Conservation (phyloP, 2,329 filamentous ascomycete species). For the Saccharata proteae region DNA sequence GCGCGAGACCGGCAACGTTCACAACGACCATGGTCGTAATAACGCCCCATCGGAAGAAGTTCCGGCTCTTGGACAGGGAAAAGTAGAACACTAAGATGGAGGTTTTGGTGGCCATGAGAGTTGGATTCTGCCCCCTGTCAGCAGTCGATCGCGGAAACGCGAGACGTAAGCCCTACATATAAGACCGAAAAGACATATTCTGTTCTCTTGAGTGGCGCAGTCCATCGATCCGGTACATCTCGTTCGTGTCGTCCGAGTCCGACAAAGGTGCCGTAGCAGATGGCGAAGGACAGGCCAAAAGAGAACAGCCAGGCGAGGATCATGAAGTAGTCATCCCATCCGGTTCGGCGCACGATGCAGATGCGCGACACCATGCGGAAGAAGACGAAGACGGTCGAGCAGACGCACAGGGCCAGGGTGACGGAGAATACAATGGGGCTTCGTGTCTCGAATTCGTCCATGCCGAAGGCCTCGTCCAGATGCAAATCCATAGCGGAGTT, state of each 20-base stretch:
- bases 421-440: constrained; percentile 50
- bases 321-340: constrained; percentile 73
- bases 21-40: constrained; percentile 67
- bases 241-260: constrained; percentile 58
- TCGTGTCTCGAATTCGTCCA: constrained; percentile 16
- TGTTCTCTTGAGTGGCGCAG: constrained; percentile 41
- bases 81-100: constrained; percentile 90
- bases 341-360: constrained; percentile 58
- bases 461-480: constrained; percentile 17
- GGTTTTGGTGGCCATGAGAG: constrained; percentile 81
- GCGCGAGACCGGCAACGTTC: constrained; percentile 62
- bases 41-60: constrained; percentile 68
- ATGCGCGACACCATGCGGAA: constrained; percentile 62
- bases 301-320: constrained; percentile 63
- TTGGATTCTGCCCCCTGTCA: constrained; percentile 54
- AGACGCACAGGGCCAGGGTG: constrained; percentile 53
- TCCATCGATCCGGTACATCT: constrained; percentile 42
- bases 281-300: constrained; percentile 54
- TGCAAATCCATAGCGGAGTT: too few relatives aligned
- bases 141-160: constrained; percentile 4
- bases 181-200: constrained; percentile 50
- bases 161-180: constrained; percentile 35
- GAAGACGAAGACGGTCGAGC: constrained; percentile 63
- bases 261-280: constrained; percentile 49
- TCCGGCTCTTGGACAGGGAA: constrained; percentile 65